Conservation (phyloP, 1,284 basidiomycete species). For the Thelephora terrestris region DNA sequence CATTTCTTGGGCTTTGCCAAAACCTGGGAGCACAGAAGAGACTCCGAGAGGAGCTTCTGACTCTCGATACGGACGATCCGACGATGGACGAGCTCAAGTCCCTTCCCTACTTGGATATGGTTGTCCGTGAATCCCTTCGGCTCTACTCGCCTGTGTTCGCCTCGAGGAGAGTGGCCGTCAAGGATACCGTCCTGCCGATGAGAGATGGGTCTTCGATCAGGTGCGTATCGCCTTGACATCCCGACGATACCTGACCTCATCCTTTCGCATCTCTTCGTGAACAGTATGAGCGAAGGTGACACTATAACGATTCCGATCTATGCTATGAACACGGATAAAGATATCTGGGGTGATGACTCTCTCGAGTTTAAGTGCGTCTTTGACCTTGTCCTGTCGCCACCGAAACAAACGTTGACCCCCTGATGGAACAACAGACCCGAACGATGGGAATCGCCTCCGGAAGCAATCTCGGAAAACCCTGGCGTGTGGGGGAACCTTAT, state of each 20-base stretch:
- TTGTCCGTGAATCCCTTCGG: conserved; percentile 63
- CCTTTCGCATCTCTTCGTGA: conserved; percentile 5
- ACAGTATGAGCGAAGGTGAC: conserved; percentile 34
- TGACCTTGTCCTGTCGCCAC: too few species aligned
- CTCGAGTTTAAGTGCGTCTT: conserved; percentile 36
- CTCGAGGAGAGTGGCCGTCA: conserved; percentile 38
- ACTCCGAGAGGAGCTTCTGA: conserved; percentile 58
- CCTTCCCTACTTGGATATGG: conserved; percentile 52
- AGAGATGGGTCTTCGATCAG: conserved; percentile 1
- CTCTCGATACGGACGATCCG: conserved; percentile 23
- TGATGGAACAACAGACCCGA: conserved; percentile 33
- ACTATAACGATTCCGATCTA: conserved; percentile 37
- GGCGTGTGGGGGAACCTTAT: conserved; percentile 50
- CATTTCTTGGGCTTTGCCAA: conserved; percentile 51
- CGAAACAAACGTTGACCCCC: conserved; percentile 3
- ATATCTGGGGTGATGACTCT: conserved; percentile 48
- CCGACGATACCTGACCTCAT: background rate
- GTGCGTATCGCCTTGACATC: conserved; percentile 19
- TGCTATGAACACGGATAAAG: conserved; percentile 32
- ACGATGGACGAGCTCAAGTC: conserved; percentile 53
- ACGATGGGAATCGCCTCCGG: conserved; percentile 47
- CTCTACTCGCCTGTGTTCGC: conserved; percentile 51
- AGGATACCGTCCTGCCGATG: conserved; percentile 39
- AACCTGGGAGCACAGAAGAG: conserved; percentile 48
- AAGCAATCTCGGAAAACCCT: conserved; percentile 36